Evolutionary conservation across 352 stramenopile species (phyloP).

Genomic region (Pythium grandisporangium): DNA sequence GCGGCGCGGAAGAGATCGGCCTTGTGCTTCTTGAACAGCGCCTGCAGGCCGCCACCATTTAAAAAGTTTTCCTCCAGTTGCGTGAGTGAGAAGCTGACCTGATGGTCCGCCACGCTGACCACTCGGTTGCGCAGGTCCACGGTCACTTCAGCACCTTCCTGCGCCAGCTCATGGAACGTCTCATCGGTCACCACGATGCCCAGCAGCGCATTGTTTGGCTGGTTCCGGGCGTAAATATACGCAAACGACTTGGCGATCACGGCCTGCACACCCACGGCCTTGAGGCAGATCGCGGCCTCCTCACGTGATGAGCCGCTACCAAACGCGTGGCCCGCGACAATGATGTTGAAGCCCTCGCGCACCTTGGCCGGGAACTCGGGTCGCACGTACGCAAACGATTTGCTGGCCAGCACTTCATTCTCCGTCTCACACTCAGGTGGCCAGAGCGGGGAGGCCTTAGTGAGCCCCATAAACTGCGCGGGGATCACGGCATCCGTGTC

Average conservation of each 20-base stretch:
- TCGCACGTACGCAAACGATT: constrained; percentile 75
- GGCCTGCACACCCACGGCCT: constrained; percentile 66
- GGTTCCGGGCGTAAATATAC: constrained; percentile 82
- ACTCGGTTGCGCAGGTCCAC: constrained; percentile 63
- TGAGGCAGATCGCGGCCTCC: constrained; percentile 73
- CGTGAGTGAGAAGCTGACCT: constrained; percentile 62
- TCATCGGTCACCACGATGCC: constrained; percentile 77
- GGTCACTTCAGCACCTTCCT: constrained; percentile 52
- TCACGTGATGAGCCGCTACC: constrained; percentile 72
- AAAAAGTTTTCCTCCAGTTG: constrained; percentile 76
- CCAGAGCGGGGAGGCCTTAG: constrained; percentile 75
- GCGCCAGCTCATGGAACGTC: constrained; percentile 65
- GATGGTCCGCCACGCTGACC: constrained; percentile 47
- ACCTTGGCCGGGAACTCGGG: constrained; percentile 72
- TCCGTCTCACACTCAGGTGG: constrained; percentile 69
- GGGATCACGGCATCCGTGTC: constrained; percentile 78
- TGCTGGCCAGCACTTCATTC: constrained; percentile 65
- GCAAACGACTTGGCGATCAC: constrained; percentile 83
- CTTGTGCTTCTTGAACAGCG: constrained; percentile 78
- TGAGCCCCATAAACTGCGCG: constrained; percentile 76
- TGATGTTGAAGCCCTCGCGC: constrained; percentile 68
- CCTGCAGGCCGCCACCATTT: constrained; percentile 63
- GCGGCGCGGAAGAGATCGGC: constrained; percentile 74
- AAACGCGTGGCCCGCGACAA: constrained; percentile 66
- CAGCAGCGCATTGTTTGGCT: constrained; percentile 76